phyloP scores from a whole-genome alignment of 1,284 basidiomycete genomes.

The Papiliotrema flavescens region DNA sequence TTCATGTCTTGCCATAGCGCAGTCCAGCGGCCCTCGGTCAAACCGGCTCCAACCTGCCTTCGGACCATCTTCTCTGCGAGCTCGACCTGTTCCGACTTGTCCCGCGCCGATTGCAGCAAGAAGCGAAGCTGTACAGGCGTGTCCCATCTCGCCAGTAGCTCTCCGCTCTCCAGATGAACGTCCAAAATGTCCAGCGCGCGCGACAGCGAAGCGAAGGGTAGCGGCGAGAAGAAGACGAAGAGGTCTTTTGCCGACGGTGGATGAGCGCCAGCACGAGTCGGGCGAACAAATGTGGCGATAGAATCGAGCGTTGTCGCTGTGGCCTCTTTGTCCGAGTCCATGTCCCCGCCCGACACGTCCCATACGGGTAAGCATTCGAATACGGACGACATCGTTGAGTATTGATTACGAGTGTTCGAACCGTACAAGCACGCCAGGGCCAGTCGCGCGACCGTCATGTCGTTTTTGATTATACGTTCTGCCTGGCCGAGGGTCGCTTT shows the following conservation, averaged over 20 bases:
- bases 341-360: slow-evolving; percentile 60
- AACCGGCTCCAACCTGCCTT: slow-evolving; percentile 49
- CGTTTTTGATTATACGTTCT: slow-evolving; percentile 70
- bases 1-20: slow-evolving; percentile 83
- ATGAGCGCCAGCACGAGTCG: slow-evolving; percentile 60
- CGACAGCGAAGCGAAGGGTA: slow-evolving; percentile 69
- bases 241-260: slow-evolving; percentile 65
- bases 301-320: slow-evolving; percentile 74
- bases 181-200: slow-evolving; percentile 82
- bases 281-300: slow-evolving; percentile 71
- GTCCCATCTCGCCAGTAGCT: slow-evolving; percentile 81
- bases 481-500: slow-evolving; percentile 73
- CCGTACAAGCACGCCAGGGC: slow-evolving; percentile 88
- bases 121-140: slow-evolving; percentile 74
- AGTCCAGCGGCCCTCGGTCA: slow-evolving; percentile 71
- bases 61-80: slow-evolving; percentile 83
- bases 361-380: slow-evolving; percentile 93
- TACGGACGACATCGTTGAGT: slow-evolving; percentile 79
- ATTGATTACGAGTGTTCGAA: slow-evolving; percentile 64
- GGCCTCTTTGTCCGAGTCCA: slow-evolving; percentile 61
- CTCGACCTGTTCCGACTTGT: slow-evolving; percentile 68
- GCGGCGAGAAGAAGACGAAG: slow-evolving; percentile 72
- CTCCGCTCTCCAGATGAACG: slow-evolving; percentile 87
- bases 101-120: slow-evolving; percentile 72
- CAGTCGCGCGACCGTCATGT: slow-evolving; percentile 76